Conservation (phyloP, 2,329 filamentous ascomycete species). For the Lasiodiplodia gonubiensis region DNA sequence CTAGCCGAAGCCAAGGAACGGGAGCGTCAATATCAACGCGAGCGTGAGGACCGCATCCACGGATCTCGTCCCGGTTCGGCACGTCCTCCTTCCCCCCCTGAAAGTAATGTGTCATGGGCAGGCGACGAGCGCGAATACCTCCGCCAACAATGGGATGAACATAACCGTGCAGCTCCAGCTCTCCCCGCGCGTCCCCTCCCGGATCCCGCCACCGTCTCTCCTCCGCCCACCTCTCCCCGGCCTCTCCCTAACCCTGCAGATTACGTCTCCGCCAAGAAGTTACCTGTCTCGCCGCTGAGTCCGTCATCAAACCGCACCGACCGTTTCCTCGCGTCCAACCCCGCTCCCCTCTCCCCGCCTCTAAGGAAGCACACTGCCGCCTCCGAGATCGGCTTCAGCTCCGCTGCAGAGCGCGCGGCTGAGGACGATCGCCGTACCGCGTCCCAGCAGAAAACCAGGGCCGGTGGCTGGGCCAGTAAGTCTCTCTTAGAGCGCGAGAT, state of each 20-base stretch:
- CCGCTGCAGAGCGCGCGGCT: conserved; percentile 63
- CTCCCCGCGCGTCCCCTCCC: conserved; percentile 58
- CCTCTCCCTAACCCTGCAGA: conserved; percentile 43
- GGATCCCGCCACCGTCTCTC: conserved; percentile 34
- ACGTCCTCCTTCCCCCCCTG: conserved; percentile 51
- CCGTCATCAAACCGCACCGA: conserved; percentile 59
- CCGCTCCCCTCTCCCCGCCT: conserved; percentile 55
- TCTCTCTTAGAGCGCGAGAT: conserved; percentile 79
- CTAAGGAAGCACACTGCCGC: conserved; percentile 60
- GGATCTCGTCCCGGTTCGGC: conserved; percentile 27
- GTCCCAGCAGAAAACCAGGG: conserved; percentile 66
- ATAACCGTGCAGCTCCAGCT: conserved; percentile 39
- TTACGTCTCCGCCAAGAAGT: conserved; percentile 32
- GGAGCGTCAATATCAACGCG: conserved; percentile 67
- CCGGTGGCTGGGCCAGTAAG: conserved; percentile 68
- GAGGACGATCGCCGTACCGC: conserved; percentile 55
- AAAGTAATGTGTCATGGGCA: conserved; percentile 68
- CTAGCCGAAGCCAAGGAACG: conserved; percentile 71
- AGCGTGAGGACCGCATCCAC: conserved; percentile 58
- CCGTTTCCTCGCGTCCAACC: conserved; percentile 62
- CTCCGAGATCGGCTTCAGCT: conserved; percentile 55
- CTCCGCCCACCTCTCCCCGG: conserved; percentile 31
- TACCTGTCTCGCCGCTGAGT: conserved; percentile 31
- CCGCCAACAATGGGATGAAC: conserved; percentile 61
- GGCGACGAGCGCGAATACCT: conserved; percentile 68